Percentiles rank a stretch among this genome's conserved stretches.
Conservation (phyloP, 129 eudicot genomes). For the Erigeron canadensis region DNA sequence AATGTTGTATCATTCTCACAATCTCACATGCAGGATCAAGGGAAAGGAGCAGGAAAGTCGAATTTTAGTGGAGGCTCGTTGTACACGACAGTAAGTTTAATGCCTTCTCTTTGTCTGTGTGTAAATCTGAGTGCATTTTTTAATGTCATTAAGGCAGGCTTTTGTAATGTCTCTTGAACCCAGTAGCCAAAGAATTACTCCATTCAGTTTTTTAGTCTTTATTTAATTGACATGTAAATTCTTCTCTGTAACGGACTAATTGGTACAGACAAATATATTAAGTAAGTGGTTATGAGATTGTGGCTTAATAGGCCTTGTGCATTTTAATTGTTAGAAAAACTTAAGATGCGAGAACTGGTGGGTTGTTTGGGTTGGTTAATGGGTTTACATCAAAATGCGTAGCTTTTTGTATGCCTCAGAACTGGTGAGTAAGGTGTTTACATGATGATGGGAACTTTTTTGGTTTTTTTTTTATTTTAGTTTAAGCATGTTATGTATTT, state of each 20-base stretch:
- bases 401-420: background rate
- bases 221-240: no score
- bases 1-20: background rate
- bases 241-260: no score
- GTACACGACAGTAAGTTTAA: constrained; percentile 44
- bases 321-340: no score
- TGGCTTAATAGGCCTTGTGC: background rate
- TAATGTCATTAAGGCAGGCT: no score
- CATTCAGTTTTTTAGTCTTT: background rate
- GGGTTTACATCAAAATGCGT: background rate
- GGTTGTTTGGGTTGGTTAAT: background rate
- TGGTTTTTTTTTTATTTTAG: background rate
- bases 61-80: constrained; percentile 58
- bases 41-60: constrained; percentile 41
- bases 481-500: background rate
- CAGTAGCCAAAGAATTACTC: background rate
- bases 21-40: constrained; percentile 46
- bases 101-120: background rate
- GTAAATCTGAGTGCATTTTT: background rate
- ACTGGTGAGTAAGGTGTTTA: background rate
- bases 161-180: no score
- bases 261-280: no score
- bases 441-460: background rate
- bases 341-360: no score
- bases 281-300: background rate